Evolutionary conservation across 495 filamentous ascomycete species (phyloP), one percentile per base, ranked within the genome.

Genomic region (Bathelium albidoporum): DNA sequence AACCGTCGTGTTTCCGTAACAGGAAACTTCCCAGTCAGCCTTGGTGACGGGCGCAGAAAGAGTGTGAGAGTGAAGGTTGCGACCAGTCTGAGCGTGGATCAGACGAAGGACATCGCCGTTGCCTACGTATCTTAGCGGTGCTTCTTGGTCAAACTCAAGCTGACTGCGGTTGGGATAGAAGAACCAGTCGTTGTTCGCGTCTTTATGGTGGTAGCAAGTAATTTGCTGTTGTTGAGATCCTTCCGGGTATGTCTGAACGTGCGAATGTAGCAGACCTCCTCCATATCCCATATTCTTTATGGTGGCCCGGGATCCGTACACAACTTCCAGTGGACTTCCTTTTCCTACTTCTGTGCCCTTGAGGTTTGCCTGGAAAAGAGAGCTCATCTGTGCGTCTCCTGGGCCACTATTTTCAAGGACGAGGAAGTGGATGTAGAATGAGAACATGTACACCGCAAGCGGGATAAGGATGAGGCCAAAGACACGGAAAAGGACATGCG

Each of bases 271-370:
- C n/a, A 98, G 84, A 66, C 94, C 94, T 72, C 94, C 94, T 59
- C 94, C 94, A 69, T 98, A 98, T 3, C 94, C 94, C 94, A 97
- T 97, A 72, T 98, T 98, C 79, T 98, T 98, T 39, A 98, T 78
- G 1, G 94, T 98, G 11, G 88, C 91, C 52, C 89, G 84, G 31
- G 94, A 98, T 22, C 94, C 94, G 65, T 86, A 77, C 14, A 90
- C 91, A 64, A 98, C 79, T 73, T 98, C 94, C 34, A 98, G 81
- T 36, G 94, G 94, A 66, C 91, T 96, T 72, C 96, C 88, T 69
- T 88, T 89, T 65, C 91, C 91, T 63, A 98, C 91, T 61, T 97
- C 89, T 31, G 91, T 97, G 24, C 95, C 95, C 65, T 80, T 85
- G 41, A 98, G 82, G 68, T 98, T 98, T 26, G 94, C 94, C 70